Conservation (phyloP, 345 rosid species). For the Turritis glabra region DNA sequence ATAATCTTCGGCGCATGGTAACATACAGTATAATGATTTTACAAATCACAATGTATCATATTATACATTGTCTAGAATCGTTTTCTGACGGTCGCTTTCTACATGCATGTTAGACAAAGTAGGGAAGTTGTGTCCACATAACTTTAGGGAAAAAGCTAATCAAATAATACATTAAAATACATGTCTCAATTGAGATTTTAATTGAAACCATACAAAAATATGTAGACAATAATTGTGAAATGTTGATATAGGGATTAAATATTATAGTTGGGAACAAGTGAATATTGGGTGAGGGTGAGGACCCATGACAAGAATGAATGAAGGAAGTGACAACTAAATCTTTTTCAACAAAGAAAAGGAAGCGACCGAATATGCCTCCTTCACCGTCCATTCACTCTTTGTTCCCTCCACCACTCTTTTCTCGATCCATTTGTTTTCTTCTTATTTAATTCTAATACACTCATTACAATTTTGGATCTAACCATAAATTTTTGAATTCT, state of each 20-base stretch:
- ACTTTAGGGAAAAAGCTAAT: not conserved
- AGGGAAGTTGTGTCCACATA: conserved; percentile 1
- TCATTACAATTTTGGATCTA: not conserved
- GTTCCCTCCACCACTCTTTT: conserved; percentile 27
- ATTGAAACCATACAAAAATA: not conserved
- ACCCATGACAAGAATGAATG: conserved; percentile 29
- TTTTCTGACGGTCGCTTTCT: not conserved
- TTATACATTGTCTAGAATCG: not conserved
- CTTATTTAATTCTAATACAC: not conserved
- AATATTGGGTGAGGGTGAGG: conserved; percentile 19
- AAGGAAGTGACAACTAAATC: conserved; percentile 34
- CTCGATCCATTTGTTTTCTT: conserved; percentile 4
- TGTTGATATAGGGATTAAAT: conserved; percentile 12
- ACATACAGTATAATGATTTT: not conserved
- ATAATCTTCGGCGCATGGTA: not conserved
- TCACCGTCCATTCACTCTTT: conserved; percentile 37
- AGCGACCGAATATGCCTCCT: conserved; percentile 16
- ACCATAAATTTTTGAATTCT: not conserved
- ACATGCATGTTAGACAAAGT: conserved; percentile 19
- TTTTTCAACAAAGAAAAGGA: conserved; percentile 25
- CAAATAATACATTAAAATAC: not conserved
- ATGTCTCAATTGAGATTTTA: not conserved
- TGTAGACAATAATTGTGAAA: conserved; percentile 15
- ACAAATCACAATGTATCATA: not conserved
- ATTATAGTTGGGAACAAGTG: conserved; percentile 33